Conservation (phyloP, 805 yeast species). For the Kuraishia hungarica region DNA sequence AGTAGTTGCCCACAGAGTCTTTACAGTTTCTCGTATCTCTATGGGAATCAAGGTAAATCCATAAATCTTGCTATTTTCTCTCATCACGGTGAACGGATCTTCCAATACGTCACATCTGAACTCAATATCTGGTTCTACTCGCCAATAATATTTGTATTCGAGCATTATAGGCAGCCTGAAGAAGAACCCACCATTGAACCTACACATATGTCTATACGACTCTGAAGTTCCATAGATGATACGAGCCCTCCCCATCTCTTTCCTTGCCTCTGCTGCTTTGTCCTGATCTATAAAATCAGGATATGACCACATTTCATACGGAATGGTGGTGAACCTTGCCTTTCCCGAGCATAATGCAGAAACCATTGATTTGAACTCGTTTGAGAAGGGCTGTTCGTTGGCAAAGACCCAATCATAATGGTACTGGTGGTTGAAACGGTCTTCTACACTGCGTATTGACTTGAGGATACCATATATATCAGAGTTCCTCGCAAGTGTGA, state of each 20-base stretch:
- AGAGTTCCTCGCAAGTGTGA: conserved; percentile 56
- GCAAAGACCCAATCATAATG: conserved; percentile 72
- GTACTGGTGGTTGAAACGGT: conserved; percentile 49
- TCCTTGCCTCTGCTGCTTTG: conserved; percentile 35
- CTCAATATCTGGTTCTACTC: conserved; percentile 53
- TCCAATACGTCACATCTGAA: conserved; percentile 49
- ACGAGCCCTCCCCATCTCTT: conserved; percentile 30
- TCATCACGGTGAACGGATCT: conserved; percentile 39
- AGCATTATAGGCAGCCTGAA: conserved; percentile 35
- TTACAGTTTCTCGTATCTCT: conserved; percentile 44
- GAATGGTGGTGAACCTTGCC: conserved; percentile 50
- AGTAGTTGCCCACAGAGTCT: conserved; percentile 42
- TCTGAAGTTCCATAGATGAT: conserved; percentile 39
- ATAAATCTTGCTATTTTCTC: conserved; percentile 34
- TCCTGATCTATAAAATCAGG: conserved; percentile 57
- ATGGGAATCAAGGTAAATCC: conserved; percentile 44
- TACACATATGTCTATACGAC: conserved; percentile 59
- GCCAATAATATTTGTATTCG: conserved; percentile 46
- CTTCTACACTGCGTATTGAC: conserved; percentile 52
- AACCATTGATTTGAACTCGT: conserved; percentile 42
- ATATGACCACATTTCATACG: conserved; percentile 54
- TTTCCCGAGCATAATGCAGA: conserved; percentile 44
- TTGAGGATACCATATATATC: conserved; percentile 47
- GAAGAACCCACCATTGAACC: conserved; percentile 62
- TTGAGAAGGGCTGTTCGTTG: conserved; percentile 55